phyloP scores from a whole-genome alignment of 129 eudicot genomes.

The Cynara cardunculus region DNA sequence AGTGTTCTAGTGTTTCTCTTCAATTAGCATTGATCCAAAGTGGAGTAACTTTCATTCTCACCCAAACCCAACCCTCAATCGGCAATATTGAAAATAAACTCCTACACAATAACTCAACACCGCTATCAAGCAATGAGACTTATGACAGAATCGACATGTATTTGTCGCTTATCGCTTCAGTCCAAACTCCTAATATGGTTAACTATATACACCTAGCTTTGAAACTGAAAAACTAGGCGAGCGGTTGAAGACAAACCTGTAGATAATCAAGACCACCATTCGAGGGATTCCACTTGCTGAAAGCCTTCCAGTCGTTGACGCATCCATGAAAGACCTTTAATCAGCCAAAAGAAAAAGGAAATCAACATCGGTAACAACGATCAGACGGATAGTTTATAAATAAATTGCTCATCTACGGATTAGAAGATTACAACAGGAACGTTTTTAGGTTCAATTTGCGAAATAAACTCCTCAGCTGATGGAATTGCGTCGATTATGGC shows the following conservation, averaged over 20 bases:
- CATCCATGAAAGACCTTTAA: slow-evolving; percentile 71
- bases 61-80: too few relatives aligned
- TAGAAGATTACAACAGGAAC: slow-evolving; percentile 63
- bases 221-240: slow-evolving; percentile 11
- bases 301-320: slow-evolving; percentile 70
- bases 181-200: not conserved
- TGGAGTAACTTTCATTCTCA: too few relatives aligned
- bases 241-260: slow-evolving; percentile 42
- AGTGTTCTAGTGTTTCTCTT: too few relatives aligned
- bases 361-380: not conserved
- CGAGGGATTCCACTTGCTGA: slow-evolving; percentile 58
- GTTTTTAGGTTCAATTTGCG: slow-evolving; percentile 59
- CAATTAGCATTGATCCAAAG: too few relatives aligned
- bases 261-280: slow-evolving; percentile 77
- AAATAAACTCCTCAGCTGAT: slow-evolving; percentile 54
- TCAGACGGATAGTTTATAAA: not conserved
- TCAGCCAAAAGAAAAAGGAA: not conserved
- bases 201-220: not conserved
- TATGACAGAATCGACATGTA: not conserved
- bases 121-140: not conserved
- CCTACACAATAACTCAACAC: not conserved
- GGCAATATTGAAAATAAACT: not conserved
- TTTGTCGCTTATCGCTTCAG: not conserved
- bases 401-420: not conserved
- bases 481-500: slow-evolving; percentile 41